Evolutionary conservation across 2,329 filamentous ascomycete species (phyloP), one percentile per base, ranked within the genome.

Genomic region (Cladosporium sp.): DNA sequence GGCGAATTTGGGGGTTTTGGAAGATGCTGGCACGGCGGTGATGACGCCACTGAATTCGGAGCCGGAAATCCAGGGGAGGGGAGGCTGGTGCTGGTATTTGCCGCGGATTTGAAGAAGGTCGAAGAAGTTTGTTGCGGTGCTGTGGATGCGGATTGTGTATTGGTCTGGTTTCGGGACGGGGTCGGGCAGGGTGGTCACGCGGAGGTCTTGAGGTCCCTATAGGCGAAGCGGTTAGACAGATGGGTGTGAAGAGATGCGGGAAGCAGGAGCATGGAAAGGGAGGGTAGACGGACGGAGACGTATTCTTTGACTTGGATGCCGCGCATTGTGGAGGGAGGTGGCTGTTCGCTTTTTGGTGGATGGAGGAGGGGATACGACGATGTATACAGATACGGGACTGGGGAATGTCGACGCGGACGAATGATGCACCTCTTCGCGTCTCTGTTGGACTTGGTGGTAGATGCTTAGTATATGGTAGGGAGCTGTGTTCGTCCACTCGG

Each of bases 41-140:
- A 97, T 76, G 4, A 83, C 77, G 58, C 92, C 92, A 19, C 88
- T 82, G 73, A 96, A 97, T 68, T 97, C 92, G 65, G 82, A 81
- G 56, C 92, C 92, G 0, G 89, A 83, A 46, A 92, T 74, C 90
- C 91, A 95, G 32, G 91, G 91, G 45, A 96, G 84, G 0, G 86
- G 83, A 0, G 90, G 90, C 64, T 96, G 91, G 67, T 89, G 80
- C 68, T 97, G 92, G 73, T 97, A 97, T 80, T 95, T 95, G 53
- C 92, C 92, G 66, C 89, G 86, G 66, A 96, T 89, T 68, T 97
- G 92, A 51, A 97, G 82, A 54, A 95, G 86, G 69, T 97, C 92
- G 76, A 96, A 97, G 80, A 97, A 97, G 74, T 97, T 97, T 64
- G 89, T 88, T 16, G 89, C 92, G 0, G 87, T 81, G 43, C 92